These are phyloP conservation scores for Exophiala sp. DNA, from an alignment of 2,329 filamentous ascomycete species.

Conservation along the genomic window DNA sequence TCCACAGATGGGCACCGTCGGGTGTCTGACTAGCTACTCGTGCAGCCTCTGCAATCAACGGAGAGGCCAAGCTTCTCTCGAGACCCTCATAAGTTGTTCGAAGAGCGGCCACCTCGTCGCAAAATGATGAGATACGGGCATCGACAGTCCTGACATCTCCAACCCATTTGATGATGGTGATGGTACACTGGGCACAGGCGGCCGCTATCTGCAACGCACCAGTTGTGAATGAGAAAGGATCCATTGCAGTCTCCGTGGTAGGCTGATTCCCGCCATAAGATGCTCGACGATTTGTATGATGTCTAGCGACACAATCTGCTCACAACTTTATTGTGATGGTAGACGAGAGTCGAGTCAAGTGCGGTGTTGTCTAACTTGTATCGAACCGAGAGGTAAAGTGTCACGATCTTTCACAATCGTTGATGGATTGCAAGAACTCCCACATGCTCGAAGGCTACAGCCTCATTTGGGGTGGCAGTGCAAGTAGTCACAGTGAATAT, in stretches of 20 bases:
- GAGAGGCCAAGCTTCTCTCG: conserved; percentile 20
- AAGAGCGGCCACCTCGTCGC: conserved; percentile 22
- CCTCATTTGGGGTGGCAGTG: no score
- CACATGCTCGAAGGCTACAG: no score
- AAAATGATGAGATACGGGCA: conserved; percentile 22
- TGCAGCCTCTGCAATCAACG: conserved; percentile 24
- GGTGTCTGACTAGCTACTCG: conserved; percentile 22
- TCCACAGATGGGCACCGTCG: conserved; percentile 24
- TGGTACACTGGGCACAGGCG: conserved; percentile 20
- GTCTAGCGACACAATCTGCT: no score
- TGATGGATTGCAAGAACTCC: no score
- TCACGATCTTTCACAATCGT: no score
- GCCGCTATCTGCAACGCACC: conserved; percentile 22
- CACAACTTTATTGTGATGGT: no score
- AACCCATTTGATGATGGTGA: conserved; percentile 26
- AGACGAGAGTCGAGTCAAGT: no score
- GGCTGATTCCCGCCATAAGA: background rate
- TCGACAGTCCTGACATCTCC: conserved; percentile 24
- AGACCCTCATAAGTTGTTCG: conserved; percentile 24
- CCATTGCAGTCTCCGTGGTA: conserved; percentile 7
- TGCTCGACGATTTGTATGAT: no score
- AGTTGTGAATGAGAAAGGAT: conserved; percentile 18
- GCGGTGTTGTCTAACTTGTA: no score
- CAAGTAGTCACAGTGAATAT: no score
- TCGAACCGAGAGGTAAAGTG: no score